Percentiles rank a stretch among this genome's conserved stretches.
Evolutionary conservation across 441 rosid species (phyloP).

Genomic region (Brassica hybrid): DNA sequence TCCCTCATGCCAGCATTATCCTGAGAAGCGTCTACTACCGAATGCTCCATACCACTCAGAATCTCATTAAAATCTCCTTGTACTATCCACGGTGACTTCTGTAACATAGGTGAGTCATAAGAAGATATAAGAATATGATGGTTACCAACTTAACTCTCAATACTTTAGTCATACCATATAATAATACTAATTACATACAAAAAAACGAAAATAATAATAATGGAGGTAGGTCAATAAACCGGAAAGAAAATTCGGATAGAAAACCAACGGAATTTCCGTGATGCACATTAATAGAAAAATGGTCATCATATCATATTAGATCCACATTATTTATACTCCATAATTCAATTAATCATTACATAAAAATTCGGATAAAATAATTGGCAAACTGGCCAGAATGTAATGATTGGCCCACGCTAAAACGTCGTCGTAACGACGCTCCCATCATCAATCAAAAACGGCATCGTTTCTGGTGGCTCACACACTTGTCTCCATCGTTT

Average conservation of each 20-base stretch:
- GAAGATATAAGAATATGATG: neutral
- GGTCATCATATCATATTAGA: constrained; percentile 18
- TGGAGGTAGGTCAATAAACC: constrained; percentile 16
- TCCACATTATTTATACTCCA: neutral
- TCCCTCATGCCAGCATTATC: too few relatives aligned
- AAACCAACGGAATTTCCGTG: constrained; percentile 36
- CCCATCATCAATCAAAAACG: constrained; percentile 3
- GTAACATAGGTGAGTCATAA: too few relatives aligned
- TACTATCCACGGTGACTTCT: too few relatives aligned
- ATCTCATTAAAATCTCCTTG: too few relatives aligned
- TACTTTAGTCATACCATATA: neutral
- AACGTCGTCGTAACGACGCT: constrained; percentile 31
- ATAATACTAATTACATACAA: neutral
- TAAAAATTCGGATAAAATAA: constrained; percentile 30
- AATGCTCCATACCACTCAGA: too few relatives aligned
- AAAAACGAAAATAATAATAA: neutral
- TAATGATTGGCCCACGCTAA: constrained; percentile 28
- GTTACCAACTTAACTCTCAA: neutral
- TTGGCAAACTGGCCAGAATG: constrained; percentile 9
- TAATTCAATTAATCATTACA: neutral
- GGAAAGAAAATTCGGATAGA: constrained; percentile 17
- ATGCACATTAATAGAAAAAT: constrained; percentile 17
- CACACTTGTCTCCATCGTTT: constrained; percentile 24
- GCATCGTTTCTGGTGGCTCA: neutral
- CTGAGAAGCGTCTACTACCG: too few relatives aligned